A percentile compares a stretch with the other conserved stretches of the same genome.
These are phyloP conservation scores for Dimocarpus longan DNA, from an alignment of 345 rosid species.

Conservation along the genomic window DNA sequence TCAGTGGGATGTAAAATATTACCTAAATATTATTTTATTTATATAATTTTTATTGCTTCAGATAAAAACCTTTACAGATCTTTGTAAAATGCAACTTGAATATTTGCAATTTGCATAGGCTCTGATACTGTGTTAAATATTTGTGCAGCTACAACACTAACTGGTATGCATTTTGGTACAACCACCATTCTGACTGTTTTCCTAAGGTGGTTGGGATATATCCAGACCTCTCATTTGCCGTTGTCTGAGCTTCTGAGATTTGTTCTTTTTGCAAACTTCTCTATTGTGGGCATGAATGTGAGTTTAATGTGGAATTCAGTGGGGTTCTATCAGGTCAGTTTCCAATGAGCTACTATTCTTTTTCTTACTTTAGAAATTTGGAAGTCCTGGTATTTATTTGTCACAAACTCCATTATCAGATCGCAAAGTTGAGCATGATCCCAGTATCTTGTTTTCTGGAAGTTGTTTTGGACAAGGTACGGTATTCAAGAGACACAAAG, in stretches of 20 bases:
- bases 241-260: slow-evolving; percentile 74
- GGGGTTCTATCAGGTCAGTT: slow-evolving; percentile 95
- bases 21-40: not conserved
- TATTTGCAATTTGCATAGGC: not conserved
- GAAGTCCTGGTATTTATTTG: not conserved
- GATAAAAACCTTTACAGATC: not conserved
- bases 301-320: slow-evolving; percentile 99
- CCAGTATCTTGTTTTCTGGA: slow-evolving; percentile 96
- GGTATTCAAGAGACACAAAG: slow-evolving; percentile 95
- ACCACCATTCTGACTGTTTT: slow-evolving; percentile 76
- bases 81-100: slow-evolving; percentile 6
- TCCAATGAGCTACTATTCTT: not conserved
- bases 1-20: not conserved
- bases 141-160: slow-evolving; percentile 92
- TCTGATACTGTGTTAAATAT: slow-evolving; percentile 31
- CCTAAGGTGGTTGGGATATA: slow-evolving; percentile 85
- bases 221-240: slow-evolving; percentile 83
- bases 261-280: slow-evolving; percentile 92
- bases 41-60: slow-evolving; percentile 3
- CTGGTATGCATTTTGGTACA: slow-evolving; percentile 96
- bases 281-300: slow-evolving; percentile 98
- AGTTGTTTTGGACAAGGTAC: slow-evolving; percentile 87
- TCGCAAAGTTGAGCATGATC: slow-evolving; percentile 98
- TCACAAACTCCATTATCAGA: slow-evolving; percentile 47
- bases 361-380: slow-evolving; percentile 5